Evolutionary conservation across 1,284 basidiomycete genomes (phyloP), one percentile per base, ranked within the genome.

Genomic region (Flammula alnicola): DNA sequence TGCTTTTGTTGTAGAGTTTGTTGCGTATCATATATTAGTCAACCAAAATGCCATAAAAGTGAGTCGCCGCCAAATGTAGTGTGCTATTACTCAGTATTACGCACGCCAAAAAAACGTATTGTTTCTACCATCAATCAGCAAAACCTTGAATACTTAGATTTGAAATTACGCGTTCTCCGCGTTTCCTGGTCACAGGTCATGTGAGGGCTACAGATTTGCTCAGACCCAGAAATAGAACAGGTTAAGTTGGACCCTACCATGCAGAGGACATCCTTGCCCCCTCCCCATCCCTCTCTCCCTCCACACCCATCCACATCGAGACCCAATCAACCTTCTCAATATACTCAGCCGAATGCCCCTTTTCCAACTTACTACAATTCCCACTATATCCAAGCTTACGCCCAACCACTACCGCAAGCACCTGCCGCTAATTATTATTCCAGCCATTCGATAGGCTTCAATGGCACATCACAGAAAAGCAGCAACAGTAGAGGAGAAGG

Each of bases 321-420:
- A 30, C 26, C 31, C 38, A 14, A 32, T 44, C 9, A 29, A 42
- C 3, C 11, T 19, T 14, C 46, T 40, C 44, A 44, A 5, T 29
- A 44, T n/a, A 27, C 17, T 5, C 42, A 55, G 22, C 20, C n/a
- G 10, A 10, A 9, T 7, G 3, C 16, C 7, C 19, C 39, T 17
- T 50, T 42, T 41, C 50, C 52, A 19, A 16, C 54, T 2, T 58
- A 52, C 25, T 67, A 68, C 49, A 71, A 69, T n/a, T 65, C 69
- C 29, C 83, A 86, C 62, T 84, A 86, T 68, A 77, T 79, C 5
- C 81, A 83, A 57, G 82, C 83, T n/a, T 82, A 81, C 59, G 55
- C 72, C 48, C 77, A 74, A 50, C 60, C 63, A 19, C 50, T 49
- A 36, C 57, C 72, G 25, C 11, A 20, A 32, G 16, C 22, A 37